Percentiles rank a stretch among this genome's conserved stretches.
These are phyloP conservation scores for Sarocladium brachiariae DNA, from an alignment of 2,329 filamentous ascomycete genomes.

Conservation along the genomic window DNA sequence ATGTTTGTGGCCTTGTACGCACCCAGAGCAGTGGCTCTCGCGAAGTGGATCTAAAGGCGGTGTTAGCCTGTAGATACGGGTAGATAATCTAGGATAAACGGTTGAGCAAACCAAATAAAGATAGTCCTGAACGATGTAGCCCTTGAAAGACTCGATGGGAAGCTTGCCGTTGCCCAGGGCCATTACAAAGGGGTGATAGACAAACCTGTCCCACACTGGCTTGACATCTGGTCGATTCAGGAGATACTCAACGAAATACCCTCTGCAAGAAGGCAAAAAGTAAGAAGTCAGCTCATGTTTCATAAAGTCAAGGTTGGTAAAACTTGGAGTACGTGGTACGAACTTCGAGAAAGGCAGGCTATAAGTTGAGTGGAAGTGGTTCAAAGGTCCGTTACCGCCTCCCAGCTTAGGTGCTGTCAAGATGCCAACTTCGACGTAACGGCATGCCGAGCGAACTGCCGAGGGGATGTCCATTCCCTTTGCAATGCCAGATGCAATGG, in stretches of 20 bases:
- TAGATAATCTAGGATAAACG: background rate
- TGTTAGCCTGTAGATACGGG: background rate
- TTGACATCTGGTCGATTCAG: constrained; percentile 69
- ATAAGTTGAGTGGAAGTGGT: constrained; percentile 70
- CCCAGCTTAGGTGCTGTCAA: constrained; percentile 56
- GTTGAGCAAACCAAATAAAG: constrained; percentile 62
- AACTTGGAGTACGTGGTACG: too few relatives aligned
- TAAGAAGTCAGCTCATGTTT: too few relatives aligned
- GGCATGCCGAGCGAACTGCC: constrained; percentile 61
- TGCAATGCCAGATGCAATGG: constrained; percentile 67
- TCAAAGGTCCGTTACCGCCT: constrained; percentile 63
- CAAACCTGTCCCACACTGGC: constrained; percentile 66
- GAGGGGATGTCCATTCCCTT: constrained; percentile 47
- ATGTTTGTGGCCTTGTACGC: constrained; percentile 77
- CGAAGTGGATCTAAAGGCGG: constrained; percentile 66
- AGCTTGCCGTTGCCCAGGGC: constrained; percentile 69
- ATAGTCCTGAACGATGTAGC: constrained; percentile 89
- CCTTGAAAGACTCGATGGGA: constrained; percentile 70
- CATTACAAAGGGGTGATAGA: constrained; percentile 76
- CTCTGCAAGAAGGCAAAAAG: constrained; percentile 35
- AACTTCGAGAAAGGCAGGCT: constrained; percentile 61
- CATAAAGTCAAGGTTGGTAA: too few relatives aligned
- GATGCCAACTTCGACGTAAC: constrained; percentile 68
- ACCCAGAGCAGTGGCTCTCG: constrained; percentile 76
- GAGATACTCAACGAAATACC: constrained; percentile 77